These are phyloP conservation scores for Bruguiera hainesii DNA, from an alignment of 441 rosid species.

Conservation along the genomic window DNA sequence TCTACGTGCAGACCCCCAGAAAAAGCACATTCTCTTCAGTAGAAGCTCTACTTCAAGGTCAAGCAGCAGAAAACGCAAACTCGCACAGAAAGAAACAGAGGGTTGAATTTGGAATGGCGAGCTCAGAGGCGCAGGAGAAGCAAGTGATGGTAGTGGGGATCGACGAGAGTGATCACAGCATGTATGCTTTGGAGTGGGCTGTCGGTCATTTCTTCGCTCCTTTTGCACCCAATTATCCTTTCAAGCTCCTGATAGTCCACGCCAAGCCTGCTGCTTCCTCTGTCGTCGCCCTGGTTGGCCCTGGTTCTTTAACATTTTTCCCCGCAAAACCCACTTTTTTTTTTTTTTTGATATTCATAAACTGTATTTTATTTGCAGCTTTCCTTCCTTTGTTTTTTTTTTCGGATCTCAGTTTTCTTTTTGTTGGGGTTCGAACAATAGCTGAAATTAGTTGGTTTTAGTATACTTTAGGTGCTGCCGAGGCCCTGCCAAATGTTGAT, in stretches of 20 bases:
- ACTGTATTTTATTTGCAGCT: background rate
- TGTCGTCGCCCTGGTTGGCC: slow-evolving; percentile 64
- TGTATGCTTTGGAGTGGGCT: slow-evolving; percentile 82
- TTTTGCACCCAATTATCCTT: slow-evolving; percentile 41
- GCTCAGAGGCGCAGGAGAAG: slow-evolving; percentile 30
- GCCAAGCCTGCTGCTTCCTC: slow-evolving; percentile 62
- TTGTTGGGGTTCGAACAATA: too few species aligned
- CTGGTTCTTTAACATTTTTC: slow-evolving; percentile 38
- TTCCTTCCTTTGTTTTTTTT: background rate
- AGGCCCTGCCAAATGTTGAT: slow-evolving; percentile 50
- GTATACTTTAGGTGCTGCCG: slow-evolving; percentile 58
- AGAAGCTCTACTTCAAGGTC: too few species aligned
- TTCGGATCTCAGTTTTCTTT: background rate
- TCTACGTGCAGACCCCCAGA: too few species aligned
- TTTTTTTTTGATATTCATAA: background rate
- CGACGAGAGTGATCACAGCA: slow-evolving; percentile 82
- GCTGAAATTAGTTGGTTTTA: background rate
- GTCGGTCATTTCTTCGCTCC: slow-evolving; percentile 67
- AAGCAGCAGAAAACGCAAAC: too few species aligned
- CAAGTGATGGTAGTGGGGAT: slow-evolving; percentile 63
- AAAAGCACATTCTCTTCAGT: too few species aligned
- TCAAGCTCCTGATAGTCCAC: slow-evolving; percentile 66
- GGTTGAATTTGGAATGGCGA: background rate
- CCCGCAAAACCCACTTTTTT: background rate
- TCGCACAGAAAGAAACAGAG: too few species aligned